Evolutionary conservation across 2,329 filamentous ascomycete species (phyloP), one percentile per base, ranked within the genome.

Genomic region (Calonectria pauciramosa): DNA sequence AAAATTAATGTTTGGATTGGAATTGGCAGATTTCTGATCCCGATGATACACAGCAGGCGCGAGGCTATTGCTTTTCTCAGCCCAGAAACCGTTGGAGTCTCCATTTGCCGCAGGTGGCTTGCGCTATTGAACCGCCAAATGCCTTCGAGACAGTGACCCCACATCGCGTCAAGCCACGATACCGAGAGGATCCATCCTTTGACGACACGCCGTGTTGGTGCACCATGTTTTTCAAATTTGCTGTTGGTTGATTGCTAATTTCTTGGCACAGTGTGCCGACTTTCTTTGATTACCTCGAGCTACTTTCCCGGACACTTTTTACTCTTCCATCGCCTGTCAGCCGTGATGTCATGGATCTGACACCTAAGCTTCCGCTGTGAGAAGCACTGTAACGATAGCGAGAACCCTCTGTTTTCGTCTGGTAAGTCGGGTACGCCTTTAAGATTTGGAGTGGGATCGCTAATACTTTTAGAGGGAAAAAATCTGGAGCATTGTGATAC

Each of bases 1-100:
- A 6, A 56, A 26, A 56, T 67, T 26, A 18, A 65, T 72, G 23
- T 52, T 34, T 3, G 32, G 28, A 32, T 64, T n/a, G 52, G 18
- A 2, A 11, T 30, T 5, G 20, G 16, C 16, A n/a, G 1, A 36
- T 26, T 68, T 52, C 30, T 51, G 47, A 54, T 56, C 23, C 34
- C 23, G 23, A 14, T n/a, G 56, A 63, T 41, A 63, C n/a, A 38
- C 23, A 13, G 38, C 14, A 63, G 38, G 23, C n/a, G 1, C 44
- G 6, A 6, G 16, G 56, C 23, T 28, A 13, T 16, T 28, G 26
- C 13, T 41, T 20, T 41, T 23, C 4, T 59, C 30, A 44, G 20
- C 32, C n/a, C 49, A 36, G 32, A 78, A 26, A 52, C 59, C 23
- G 65, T 49, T 60, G 47, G 32, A 11, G 66, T 20, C 14, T 16